Base-by-base conservation (phyloP, 768 basidiomycete species). In the Mycena pura region DNA sequence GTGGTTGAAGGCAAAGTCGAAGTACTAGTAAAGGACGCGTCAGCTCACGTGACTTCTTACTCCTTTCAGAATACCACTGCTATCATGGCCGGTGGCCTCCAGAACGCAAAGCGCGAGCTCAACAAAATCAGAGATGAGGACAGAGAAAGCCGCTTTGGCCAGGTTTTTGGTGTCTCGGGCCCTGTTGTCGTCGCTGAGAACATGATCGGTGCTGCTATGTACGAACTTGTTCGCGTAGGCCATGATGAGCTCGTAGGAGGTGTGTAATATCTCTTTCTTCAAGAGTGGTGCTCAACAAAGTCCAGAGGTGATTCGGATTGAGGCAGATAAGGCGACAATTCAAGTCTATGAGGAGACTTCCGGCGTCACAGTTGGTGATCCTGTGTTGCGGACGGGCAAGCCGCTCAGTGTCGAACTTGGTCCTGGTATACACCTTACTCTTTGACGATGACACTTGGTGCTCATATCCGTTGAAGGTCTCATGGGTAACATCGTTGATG, bases 311-410 rank as follows among this genome's bases (percentile, higher is more conserved):
- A 99, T 99, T 70, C 88, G 97, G 70, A 98, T 99, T 78, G 97
- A 99, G 68, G 88, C 88, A 63, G 97, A 99, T 79, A 96, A 97
- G 79, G 93, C 93, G 40, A 99, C 97, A 13, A 98, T 99, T 62
- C 97, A 99, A 76, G 97, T 99, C 10, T 99, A 99, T 72, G 97
- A 99, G 77, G 97, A 99, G 81, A 99, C 96, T 6, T 97, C 96
- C 40, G 97, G 97, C 53, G 97, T 99, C 39, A 98, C 96, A 6
- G 96, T 99, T 51, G 97, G 97, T 27, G 97, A 99, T 80, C 97
- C 97, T 46, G 97, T 99, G 17, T 78, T 99, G 71, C 86, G 96
- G 56, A 99, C 97, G 27, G 97, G 96, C 44, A 99, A 99, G 75
- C 97, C 97, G 28, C 86, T 99, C 56, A 95, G 93, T 74, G 97